Percentiles rank a stretch among this genome's conserved stretches.
These are phyloP conservation scores for Sicyos baderoa DNA, from an alignment of 306 rosid species.

Conservation along the genomic window DNA sequence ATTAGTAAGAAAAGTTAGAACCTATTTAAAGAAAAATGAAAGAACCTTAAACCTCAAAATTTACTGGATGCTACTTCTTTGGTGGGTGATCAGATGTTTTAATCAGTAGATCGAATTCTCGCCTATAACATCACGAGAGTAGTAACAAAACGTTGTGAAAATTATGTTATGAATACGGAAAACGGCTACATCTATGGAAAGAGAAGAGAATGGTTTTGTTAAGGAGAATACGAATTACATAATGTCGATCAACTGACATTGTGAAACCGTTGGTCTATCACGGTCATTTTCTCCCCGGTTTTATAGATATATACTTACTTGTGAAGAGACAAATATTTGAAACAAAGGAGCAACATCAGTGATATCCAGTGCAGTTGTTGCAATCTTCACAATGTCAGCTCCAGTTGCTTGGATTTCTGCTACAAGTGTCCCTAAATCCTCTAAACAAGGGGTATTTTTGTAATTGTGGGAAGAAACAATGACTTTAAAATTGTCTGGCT, in stretches of 20 bases:
- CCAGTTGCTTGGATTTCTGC: slow-evolving; percentile 84
- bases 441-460: slow-evolving; percentile 65
- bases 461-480: slow-evolving; percentile 94
- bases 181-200: too few species aligned
- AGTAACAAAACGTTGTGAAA: neutral
- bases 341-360: slow-evolving; percentile 71
- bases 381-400: slow-evolving; percentile 90
- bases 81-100: too few species aligned
- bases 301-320: slow-evolving; percentile 42
- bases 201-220: too few species aligned
- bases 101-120: neutral
- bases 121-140: neutral
- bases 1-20: slow-evolving; percentile 16
- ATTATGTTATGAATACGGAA: too few species aligned
- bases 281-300: too few species aligned
- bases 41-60: neutral
- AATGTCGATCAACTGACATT: too few species aligned
- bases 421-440: slow-evolving; percentile 83
- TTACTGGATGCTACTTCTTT: too few species aligned
- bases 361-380: slow-evolving; percentile 79
- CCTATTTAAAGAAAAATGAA: slow-evolving; percentile 11
- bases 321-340: slow-evolving; percentile 70
- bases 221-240: too few species aligned
- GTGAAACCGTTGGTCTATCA: too few species aligned
- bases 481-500: slow-evolving; percentile 50